These are phyloP conservation scores for Mortierella sp. DNA, from an alignment of 371 early-diverging fungal species.

Conservation along the genomic window DNA sequence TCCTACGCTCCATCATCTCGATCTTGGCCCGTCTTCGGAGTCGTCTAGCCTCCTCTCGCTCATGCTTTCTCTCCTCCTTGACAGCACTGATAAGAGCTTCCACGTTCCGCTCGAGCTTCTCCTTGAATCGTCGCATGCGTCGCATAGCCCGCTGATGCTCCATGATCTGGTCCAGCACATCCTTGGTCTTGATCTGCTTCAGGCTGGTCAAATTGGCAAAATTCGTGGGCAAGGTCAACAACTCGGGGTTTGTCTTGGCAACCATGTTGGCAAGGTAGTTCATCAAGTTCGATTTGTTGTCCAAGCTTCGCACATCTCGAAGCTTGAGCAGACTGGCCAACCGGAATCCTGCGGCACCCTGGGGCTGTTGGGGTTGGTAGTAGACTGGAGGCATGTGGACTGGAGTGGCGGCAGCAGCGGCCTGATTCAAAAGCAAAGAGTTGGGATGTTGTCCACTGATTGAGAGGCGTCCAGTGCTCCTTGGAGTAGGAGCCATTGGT, in stretches of 20 bases:
- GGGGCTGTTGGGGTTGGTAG: conserved; percentile 14
- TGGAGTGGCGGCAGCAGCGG: neutral
- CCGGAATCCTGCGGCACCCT: conserved; percentile 52
- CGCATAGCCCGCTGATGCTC: conserved; percentile 35
- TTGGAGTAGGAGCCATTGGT: neutral
- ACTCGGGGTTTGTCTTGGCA: conserved; percentile 34
- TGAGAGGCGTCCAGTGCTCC: conserved; percentile 4
- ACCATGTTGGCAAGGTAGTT: conserved; percentile 51
- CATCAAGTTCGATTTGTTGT: conserved; percentile 51
- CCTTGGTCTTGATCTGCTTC: conserved; percentile 41
- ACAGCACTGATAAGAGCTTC: conserved; percentile 4
- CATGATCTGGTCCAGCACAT: conserved; percentile 42
- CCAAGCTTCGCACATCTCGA: conserved; percentile 46
- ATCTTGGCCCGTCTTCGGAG: neutral
- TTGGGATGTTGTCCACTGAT: neutral
- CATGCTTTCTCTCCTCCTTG: neutral
- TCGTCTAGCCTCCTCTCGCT: neutral
- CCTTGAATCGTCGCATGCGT: conserved; percentile 17
- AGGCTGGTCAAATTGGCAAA: conserved; percentile 32
- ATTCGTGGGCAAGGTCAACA: conserved; percentile 31
- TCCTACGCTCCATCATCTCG: neutral
- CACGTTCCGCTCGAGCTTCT: conserved; percentile 14
- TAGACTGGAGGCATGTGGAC: neutral
- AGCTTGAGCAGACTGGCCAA: conserved; percentile 39
- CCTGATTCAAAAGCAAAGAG: neutral